Base-by-base conservation (phyloP, 257 asterid genomes). In the Lantana camara region DNA sequence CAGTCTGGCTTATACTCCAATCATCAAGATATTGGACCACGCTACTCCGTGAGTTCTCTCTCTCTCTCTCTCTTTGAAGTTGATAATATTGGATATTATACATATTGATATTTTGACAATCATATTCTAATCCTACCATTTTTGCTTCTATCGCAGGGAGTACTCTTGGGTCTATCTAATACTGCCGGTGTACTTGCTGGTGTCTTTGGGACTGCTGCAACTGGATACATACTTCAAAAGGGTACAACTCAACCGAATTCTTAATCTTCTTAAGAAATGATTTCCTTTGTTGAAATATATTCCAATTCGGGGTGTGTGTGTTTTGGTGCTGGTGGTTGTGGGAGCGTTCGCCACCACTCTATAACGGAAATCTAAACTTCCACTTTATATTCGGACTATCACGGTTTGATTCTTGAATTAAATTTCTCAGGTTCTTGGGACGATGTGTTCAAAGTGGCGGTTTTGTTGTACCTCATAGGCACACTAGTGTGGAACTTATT, bases 161-260 rank as follows among this genome's bases (percentile, higher is more conserved):
- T 93, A 13, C 68, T 93, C 57, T 62, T 93, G 64, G 98, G 98
- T 55, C 79, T 89, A 12, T 89, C 97, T 13, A 93, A 89, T 65
- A 89, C 98, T 5, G 98, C 97, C n/a, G 97, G 98, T 64, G 96
- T 92, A 50, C 85, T 90, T 57, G 98, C 98, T 62, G 98, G 98
- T 46, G 98, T 93, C 47, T 85, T 93, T 29, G 98, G 98, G 60
- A 93, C 98, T 32, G 97, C 95, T 60, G 94, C 98, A 45, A 93
- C 98, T 27, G 98, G 98, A 80, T 90, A 90, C 82, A 87, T 93
- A 62, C 96, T 93, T 75, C 97, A 93, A 66, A 81, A 84, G 64
- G 99, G 97, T 93, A 85, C 30, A 57, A 27, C 20, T 30, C 20
- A 44, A 58, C 45, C 49, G 57, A 38, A 2, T 9, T 59, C 66